phyloP scores from a whole-genome alignment of 768 basidiomycete genomes.

The Suillus tomentosus region DNA sequence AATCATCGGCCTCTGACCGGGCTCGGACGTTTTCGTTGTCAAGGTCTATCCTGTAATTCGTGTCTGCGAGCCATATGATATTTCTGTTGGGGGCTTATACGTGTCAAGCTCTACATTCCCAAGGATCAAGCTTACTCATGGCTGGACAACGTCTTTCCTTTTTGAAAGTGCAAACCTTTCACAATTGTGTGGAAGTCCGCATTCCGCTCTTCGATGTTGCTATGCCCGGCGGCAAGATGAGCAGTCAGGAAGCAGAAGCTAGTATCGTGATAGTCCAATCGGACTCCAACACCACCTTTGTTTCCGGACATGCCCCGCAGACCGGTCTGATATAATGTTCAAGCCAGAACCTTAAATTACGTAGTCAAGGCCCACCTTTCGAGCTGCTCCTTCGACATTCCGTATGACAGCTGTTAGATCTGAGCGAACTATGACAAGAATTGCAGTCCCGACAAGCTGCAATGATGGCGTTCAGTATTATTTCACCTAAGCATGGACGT shows the following conservation, averaged over 20 bases:
- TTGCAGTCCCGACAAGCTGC: conserved; percentile 92
- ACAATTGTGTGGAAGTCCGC: conserved; percentile 89
- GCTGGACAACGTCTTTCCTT: conserved; percentile 83
- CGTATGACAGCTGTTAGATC: conserved; percentile 78
- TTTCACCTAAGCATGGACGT: background rate
- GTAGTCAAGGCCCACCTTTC: conserved; percentile 62
- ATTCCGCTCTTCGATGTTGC: conserved; percentile 88
- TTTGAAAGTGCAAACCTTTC: conserved; percentile 81
- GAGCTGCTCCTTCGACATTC: conserved; percentile 88
- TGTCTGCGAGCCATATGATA: conserved; percentile 92
- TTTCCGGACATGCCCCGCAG: conserved; percentile 94
- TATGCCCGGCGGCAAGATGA: conserved; percentile 95
- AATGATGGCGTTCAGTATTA: conserved; percentile 11
- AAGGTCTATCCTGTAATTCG: conserved; percentile 91
- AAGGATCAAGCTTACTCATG: conserved; percentile 71
- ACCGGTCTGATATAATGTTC: conserved; percentile 60
- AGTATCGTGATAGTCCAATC: conserved; percentile 89
- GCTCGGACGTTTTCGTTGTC: conserved; percentile 79
- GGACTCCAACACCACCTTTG: conserved; percentile 94
- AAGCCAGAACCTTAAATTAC: conserved; percentile 3
- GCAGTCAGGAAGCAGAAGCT: conserved; percentile 95
- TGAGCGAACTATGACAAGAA: conserved; percentile 81
- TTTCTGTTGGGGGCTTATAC: conserved; percentile 55
- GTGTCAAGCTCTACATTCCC: conserved; percentile 8
- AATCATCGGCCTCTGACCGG: conserved; percentile 63